phyloP scores from a whole-genome alignment of 2,329 filamentous ascomycete species.

The Chrysoporthe cubensis region DNA sequence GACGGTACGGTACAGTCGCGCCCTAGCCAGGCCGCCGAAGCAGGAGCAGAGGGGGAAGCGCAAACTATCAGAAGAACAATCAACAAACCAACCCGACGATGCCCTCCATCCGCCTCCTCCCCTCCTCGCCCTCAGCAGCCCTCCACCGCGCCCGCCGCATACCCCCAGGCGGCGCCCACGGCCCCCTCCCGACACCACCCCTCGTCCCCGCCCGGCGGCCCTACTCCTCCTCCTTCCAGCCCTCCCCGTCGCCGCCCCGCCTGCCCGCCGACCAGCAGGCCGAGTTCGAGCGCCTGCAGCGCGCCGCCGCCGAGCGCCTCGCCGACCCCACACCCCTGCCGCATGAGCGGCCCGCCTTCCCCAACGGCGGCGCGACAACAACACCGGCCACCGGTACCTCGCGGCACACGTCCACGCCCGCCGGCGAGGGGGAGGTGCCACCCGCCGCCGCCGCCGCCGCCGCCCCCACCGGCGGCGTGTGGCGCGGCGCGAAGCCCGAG shows the following conservation, averaged over 20 bases:
- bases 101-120: slow-evolving; percentile 21
- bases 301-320: slow-evolving; percentile 54
- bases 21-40: too few species aligned
- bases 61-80: neutral
- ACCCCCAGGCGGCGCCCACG: too few species aligned
- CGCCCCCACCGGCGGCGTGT: slow-evolving; percentile 57
- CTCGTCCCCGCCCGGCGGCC: slow-evolving; percentile 32
- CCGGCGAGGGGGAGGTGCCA: slow-evolving; percentile 8
- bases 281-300: slow-evolving; percentile 85
- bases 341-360: slow-evolving; percentile 31
- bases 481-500: slow-evolving; percentile 81
- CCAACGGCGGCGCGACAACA: slow-evolving; percentile 29
- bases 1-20: too few species aligned
- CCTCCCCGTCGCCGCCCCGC: slow-evolving; percentile 75
- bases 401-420: slow-evolving; percentile 35
- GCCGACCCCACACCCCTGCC: slow-evolving; percentile 38
- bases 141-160: neutral
- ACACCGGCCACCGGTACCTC: slow-evolving; percentile 31
- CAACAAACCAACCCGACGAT: neutral
- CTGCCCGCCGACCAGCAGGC: slow-evolving; percentile 89
- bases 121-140: neutral
- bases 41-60: too few species aligned
- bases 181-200: neutral
- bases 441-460: slow-evolving; percentile 22
- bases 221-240: slow-evolving; percentile 47